Evolutionary conservation across 169 alveolate genomes (phyloP).

Genomic region (Cryptosporidium canis): DNA sequence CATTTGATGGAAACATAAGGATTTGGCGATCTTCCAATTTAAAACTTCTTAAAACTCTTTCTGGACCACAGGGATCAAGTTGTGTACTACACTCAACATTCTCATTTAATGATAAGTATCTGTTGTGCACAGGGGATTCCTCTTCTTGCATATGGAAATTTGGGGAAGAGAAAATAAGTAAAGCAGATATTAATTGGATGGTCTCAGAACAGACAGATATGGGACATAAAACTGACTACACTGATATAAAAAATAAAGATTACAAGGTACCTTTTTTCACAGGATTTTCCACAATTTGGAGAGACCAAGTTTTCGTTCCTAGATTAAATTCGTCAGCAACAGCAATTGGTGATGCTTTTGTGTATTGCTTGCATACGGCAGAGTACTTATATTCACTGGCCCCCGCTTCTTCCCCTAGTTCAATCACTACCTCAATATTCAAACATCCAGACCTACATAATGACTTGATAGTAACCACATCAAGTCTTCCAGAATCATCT

Average conservation of each 20-base stretch:
- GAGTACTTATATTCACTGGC: background rate
- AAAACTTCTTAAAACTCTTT: slow-evolving; percentile 9
- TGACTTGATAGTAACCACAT: slow-evolving; percentile 30
- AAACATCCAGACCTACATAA: background rate
- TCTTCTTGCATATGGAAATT: slow-evolving; percentile 43
- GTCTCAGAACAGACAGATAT: background rate
- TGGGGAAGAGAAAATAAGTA: background rate
- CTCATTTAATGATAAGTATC: slow-evolving; percentile 20
- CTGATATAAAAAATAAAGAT: background rate
- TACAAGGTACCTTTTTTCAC: slow-evolving; percentile 1
- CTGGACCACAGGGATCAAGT: slow-evolving; percentile 17
- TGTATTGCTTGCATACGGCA: background rate
- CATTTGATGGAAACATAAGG: slow-evolving; percentile 44
- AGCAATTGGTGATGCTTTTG: background rate
- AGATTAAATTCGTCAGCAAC: background rate
- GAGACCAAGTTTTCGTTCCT: slow-evolving; percentile 30
- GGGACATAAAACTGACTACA: background rate
- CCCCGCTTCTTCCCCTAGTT: background rate
- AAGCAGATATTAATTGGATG: background rate
- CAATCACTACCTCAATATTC: slow-evolving; percentile 33
- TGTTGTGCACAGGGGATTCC: slow-evolving; percentile 8
- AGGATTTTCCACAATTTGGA: slow-evolving; percentile 28
- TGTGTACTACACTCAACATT: slow-evolving; percentile 23
- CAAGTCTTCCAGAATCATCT: slow-evolving; percentile 46
- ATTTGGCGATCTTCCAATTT: slow-evolving; percentile 46